Percentiles rank a stretch among this genome's conserved stretches.
phyloP scores from a whole-genome alignment of 1,284 basidiomycete genomes.

The Sporisorium iseilematis-ciliati region DNA sequence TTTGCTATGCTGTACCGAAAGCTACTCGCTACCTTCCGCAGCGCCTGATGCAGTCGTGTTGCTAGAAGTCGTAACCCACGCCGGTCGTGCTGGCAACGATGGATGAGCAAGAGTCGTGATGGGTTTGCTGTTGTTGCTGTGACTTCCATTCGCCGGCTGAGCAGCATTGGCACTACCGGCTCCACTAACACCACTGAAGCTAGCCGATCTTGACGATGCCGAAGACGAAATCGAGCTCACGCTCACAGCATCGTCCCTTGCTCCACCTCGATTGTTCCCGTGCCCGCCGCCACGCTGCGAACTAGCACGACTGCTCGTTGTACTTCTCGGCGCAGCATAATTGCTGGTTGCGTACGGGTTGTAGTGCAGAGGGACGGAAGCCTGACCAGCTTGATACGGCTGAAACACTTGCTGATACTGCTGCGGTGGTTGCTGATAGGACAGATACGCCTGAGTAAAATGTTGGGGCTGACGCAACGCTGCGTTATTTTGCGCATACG shows the following conservation, averaged over 20 bases:
- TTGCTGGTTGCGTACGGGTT: not conserved
- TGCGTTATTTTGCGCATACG: constrained; percentile 10
- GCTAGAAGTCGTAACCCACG: constrained; percentile 24
- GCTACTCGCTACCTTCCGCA: not conserved
- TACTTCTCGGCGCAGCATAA: constrained; percentile 14
- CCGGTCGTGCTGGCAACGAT: constrained; percentile 36
- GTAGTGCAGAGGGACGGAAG: constrained; percentile 12
- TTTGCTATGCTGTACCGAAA: not conserved
- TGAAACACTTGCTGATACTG: constrained; percentile 7
- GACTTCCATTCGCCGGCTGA: not conserved
- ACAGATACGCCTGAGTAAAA: not conserved
- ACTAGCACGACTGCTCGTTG: constrained; percentile 30
- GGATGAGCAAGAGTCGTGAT: constrained; percentile 21
- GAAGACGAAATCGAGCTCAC: constrained; percentile 29
- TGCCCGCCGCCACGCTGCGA: constrained; percentile 22
- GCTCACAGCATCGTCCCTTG: constrained; percentile 28
- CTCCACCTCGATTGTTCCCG: not conserved
- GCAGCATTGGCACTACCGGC: constrained; percentile 1
- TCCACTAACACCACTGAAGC: constrained; percentile 26
- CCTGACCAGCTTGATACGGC: constrained; percentile 1
- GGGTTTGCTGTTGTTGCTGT: not conserved
- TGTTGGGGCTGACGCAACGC: constrained; percentile 11
- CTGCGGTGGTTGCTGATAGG: not conserved
- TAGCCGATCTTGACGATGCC: constrained; percentile 30
- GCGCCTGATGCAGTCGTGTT: not conserved